These are phyloP conservation scores for Candida pini DNA, from an alignment of 805 yeast genomes.

Conservation along the genomic window DNA sequence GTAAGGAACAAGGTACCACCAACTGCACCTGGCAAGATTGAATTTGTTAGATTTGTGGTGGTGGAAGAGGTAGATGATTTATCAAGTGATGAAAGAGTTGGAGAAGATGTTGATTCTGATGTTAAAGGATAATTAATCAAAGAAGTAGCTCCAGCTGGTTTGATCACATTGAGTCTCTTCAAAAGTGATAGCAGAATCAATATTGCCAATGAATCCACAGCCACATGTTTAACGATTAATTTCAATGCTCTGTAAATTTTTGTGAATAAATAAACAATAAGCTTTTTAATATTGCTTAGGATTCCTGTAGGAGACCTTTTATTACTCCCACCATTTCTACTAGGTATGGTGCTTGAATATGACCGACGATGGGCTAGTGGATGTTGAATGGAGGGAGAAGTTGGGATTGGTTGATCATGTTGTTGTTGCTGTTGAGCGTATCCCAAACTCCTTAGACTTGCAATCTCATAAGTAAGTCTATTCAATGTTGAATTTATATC, in stretches of 20 bases:
- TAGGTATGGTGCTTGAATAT: no score
- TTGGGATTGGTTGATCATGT: conserved; percentile 1
- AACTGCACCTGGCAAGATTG: no score
- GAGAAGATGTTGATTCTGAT: not conserved
- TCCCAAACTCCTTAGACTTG: conserved; percentile 14
- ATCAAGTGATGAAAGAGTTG: not conserved
- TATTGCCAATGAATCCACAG: conserved; percentile 18
- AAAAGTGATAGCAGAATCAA: conserved; percentile 12
- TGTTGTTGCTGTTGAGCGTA: conserved; percentile 10
- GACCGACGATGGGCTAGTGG: no score
- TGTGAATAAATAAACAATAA: conserved; percentile 5
- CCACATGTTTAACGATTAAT: conserved; percentile 14
- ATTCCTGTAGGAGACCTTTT: conserved; percentile 1
- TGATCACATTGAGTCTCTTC: conserved; percentile 5
- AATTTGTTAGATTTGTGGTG: not conserved
- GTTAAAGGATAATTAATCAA: no score
- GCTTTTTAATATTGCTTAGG: conserved; percentile 4
- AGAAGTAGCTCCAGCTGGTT: not conserved
- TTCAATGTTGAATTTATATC: conserved; percentile 44
- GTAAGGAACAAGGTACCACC: not conserved
- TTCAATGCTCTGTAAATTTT: conserved; percentile 8
- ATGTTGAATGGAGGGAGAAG: no score
- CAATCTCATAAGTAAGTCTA: conserved; percentile 38
- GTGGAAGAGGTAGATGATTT: not conserved
- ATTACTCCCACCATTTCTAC: conserved; percentile 1